A percentile compares a stretch with the other conserved stretches of the same genome.
These are phyloP conservation scores for Nowakowskiella sp. DNA, from an alignment of 192 early-diverging fungal genomes.

Conservation along the genomic window DNA sequence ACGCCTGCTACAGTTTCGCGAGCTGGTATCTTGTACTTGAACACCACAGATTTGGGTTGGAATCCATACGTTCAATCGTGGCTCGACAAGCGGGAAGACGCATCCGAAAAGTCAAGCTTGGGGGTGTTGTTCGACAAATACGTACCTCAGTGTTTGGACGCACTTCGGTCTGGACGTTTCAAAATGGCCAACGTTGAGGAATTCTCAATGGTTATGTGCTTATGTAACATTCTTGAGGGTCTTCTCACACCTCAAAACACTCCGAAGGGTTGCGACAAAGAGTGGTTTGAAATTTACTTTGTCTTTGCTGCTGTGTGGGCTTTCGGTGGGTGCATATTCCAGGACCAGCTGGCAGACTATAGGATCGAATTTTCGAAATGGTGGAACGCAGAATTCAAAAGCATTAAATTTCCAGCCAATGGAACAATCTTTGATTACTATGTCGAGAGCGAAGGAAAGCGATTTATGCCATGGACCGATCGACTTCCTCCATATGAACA, in stretches of 20 bases:
- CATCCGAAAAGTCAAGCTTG: conserved; percentile 47
- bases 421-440: conserved; percentile 63
- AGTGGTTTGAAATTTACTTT: conserved; percentile 65
- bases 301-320: conserved; percentile 61
- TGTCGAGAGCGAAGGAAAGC: conserved; percentile 47
- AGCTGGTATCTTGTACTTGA: conserved; percentile 60
- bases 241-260: conserved; percentile 52
- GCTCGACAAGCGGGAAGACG: conserved; percentile 58
- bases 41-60: conserved; percentile 55
- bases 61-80: conserved; percentile 61
- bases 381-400: conserved; percentile 60
- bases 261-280: conserved; percentile 62
- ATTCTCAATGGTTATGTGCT: conserved; percentile 48
- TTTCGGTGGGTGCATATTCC: conserved; percentile 55
- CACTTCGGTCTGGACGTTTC: conserved; percentile 45
- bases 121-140: conserved; percentile 55
- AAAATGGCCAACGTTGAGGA: conserved; percentile 60
- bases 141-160: conserved; percentile 50
- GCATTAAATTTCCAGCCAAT: conserved; percentile 46
- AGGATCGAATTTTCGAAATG: conserved; percentile 54
- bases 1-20: conserved; percentile 62
- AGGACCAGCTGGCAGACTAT: conserved; percentile 55
- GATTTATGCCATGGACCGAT: conserved; percentile 58
- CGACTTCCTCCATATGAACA: conserved; percentile 42
- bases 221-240: conserved; percentile 58